phyloP scores from a whole-genome alignment of 1,284 basidiomycete genomes.

The Fomitopsis pinicola region DNA sequence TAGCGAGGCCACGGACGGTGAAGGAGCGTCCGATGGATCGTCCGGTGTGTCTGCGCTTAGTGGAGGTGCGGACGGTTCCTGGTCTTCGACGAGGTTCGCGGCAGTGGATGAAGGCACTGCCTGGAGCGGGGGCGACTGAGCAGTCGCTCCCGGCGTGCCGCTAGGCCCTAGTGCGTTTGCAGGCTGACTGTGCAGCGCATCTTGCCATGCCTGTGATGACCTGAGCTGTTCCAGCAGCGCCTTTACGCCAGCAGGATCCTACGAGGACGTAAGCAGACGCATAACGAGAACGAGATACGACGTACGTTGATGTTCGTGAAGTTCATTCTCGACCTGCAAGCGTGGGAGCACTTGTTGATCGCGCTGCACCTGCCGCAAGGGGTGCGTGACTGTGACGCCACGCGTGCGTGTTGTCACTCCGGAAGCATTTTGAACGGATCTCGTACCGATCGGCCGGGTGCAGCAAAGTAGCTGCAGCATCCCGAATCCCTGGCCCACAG shows the following conservation, averaged over 20 bases:
- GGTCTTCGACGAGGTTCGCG: neutral
- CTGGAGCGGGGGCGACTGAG: neutral
- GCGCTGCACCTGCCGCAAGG: neutral
- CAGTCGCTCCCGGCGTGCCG: neutral
- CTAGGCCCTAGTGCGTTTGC: neutral
- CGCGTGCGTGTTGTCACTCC: neutral
- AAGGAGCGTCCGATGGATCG: neutral
- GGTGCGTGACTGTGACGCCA: neutral
- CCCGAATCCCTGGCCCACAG: neutral
- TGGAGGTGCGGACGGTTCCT: neutral
- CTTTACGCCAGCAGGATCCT: conserved; percentile 62
- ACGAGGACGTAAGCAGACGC: neutral
- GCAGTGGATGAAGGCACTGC: neutral
- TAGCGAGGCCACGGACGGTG: conserved; percentile 53
- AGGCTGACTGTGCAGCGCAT: conserved; percentile 29
- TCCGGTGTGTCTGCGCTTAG: neutral
- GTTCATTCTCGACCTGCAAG: conserved; percentile 15
- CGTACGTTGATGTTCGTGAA: conserved; percentile 34
- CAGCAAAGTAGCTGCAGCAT: too few relatives aligned
- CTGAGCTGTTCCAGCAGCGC: conserved; percentile 63
- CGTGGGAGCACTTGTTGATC: conserved; percentile 3
- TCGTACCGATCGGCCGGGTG: neutral
- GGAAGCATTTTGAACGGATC: neutral
- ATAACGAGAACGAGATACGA: neutral
- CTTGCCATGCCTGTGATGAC: conserved; percentile 62